Conservation (phyloP, 192 early-diverging fungal genomes). For the Podila minutissima region DNA sequence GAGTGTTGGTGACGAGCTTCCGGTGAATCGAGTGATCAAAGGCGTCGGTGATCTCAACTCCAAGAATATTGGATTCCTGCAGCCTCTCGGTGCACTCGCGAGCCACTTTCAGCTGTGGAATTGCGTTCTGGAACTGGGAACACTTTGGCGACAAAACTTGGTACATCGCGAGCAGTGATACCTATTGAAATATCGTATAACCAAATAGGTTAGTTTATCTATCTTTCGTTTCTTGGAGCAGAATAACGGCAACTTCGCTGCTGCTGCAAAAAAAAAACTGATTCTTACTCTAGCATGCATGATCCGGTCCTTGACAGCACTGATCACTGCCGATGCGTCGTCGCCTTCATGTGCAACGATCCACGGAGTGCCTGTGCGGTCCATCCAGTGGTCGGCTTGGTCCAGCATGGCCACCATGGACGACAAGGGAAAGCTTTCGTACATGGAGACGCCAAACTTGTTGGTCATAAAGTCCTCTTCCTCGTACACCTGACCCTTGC, state of each 20-base stretch:
- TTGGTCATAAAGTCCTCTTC: constrained; percentile 72
- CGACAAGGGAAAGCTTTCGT: constrained; percentile 52
- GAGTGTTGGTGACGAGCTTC: constrained; percentile 69
- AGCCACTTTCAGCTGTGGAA: constrained; percentile 24
- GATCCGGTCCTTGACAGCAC: constrained; percentile 22
- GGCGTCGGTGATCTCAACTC: constrained; percentile 41
- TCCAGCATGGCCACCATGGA: constrained; percentile 46
- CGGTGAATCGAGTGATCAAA: constrained; percentile 73
- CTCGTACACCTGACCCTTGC: constrained; percentile 65
- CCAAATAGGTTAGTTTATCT: too few species aligned
- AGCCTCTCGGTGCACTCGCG: constrained; percentile 14
- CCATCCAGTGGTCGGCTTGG: constrained; percentile 52
- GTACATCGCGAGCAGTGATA: constrained; percentile 53
- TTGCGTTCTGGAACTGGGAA: constrained; percentile 48
- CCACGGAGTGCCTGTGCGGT: constrained; percentile 35
- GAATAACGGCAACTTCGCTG: too few species aligned
- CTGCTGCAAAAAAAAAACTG: not conserved
- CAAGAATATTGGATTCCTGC: constrained; percentile 30
- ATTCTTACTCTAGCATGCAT: constrained; percentile 30
- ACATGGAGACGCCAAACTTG: constrained; percentile 59
- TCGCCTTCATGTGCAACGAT: constrained; percentile 16
- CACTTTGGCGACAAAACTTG: constrained; percentile 57
- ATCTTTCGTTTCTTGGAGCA: too few species aligned
- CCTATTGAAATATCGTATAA: constrained; percentile 7
- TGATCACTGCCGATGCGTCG: constrained; percentile 2